Percentiles rank a stretch among this genome's conserved stretches.
Conservation (phyloP, 805 yeast genomes). For the Saccharomycopsis schoenii region DNA sequence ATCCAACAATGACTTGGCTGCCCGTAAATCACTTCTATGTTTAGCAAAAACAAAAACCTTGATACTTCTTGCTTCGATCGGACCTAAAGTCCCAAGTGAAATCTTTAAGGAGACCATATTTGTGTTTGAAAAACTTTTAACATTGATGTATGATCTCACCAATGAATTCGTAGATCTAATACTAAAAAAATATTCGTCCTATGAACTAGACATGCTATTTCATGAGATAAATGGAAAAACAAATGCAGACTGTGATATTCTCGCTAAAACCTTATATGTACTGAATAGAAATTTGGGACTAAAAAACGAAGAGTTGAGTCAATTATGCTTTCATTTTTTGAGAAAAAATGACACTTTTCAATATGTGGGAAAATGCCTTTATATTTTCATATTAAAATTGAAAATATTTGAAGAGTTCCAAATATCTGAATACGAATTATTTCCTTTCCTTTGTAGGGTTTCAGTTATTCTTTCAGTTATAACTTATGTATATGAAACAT, state of each 20-base stretch:
- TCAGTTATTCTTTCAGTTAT: not conserved
- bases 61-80: not conserved
- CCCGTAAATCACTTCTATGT: not conserved
- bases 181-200: not conserved
- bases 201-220: not conserved
- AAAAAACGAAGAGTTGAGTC: not conserved
- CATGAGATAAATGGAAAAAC: not conserved
- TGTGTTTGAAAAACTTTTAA: not conserved
- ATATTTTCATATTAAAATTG: not conserved
- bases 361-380: not conserved
- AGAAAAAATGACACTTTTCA: not conserved
- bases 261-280: not conserved
- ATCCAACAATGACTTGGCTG: not conserved
- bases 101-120: not conserved
- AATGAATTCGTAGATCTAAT: not conserved
- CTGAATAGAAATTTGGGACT: not conserved
- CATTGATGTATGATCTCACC: not conserved
- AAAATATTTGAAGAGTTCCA: not conserved
- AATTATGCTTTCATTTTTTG: not conserved
- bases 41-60: not conserved
- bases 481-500: not conserved
- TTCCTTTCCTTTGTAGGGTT: not conserved
- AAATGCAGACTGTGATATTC: not conserved
- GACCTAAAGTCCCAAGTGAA: not conserved
- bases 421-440: not conserved